Conservation (phyloP, 1,139 yeast species). For the Protomyces gravidus region DNA sequence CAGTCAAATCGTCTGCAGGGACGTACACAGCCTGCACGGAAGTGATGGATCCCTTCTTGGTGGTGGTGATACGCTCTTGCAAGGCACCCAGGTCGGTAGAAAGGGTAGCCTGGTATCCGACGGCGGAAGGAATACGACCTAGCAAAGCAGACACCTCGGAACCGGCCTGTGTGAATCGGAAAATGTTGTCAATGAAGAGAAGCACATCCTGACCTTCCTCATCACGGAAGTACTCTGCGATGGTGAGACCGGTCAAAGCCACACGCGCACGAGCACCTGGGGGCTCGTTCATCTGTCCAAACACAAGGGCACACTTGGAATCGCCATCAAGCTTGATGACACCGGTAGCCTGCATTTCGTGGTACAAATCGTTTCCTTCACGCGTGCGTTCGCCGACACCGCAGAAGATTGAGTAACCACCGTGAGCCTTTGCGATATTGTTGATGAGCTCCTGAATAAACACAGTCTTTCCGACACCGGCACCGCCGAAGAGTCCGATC, state of each 20-base stretch:
- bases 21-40: conserved; percentile 99
- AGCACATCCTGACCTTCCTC: conserved; percentile 99
- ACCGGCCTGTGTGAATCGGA: conserved; percentile 99
- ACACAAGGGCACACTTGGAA: conserved; percentile 97
- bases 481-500: conserved; percentile 99
- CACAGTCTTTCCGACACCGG: conserved; percentile 99
- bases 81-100: conserved; percentile 99
- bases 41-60: conserved; percentile 99
- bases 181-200: conserved; percentile 98
- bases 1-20: conserved; percentile 99
- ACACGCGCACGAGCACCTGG: conserved; percentile 99
- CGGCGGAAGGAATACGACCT: conserved; percentile 99
- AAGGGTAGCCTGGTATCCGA: conserved; percentile 99
- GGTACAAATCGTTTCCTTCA: conserved; percentile 99
- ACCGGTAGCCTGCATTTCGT: conserved; percentile 99
- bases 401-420: conserved; percentile 99
- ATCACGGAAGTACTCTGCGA: conserved; percentile 99
- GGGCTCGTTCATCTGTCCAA: conserved; percentile 99
- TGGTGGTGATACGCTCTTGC: conserved; percentile 99
- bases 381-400: conserved; percentile 99
- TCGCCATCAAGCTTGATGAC: conserved; percentile 99
- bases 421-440: conserved; percentile 99
- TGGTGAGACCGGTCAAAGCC: conserved; percentile 98
- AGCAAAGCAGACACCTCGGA: conserved; percentile 99
- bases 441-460: conserved; percentile 99